Evolutionary conservation across 176 grass and related monocot genomes (phyloP), one percentile per base, ranked within the genome.

Genomic region (Eremochloa ophiuroides): DNA sequence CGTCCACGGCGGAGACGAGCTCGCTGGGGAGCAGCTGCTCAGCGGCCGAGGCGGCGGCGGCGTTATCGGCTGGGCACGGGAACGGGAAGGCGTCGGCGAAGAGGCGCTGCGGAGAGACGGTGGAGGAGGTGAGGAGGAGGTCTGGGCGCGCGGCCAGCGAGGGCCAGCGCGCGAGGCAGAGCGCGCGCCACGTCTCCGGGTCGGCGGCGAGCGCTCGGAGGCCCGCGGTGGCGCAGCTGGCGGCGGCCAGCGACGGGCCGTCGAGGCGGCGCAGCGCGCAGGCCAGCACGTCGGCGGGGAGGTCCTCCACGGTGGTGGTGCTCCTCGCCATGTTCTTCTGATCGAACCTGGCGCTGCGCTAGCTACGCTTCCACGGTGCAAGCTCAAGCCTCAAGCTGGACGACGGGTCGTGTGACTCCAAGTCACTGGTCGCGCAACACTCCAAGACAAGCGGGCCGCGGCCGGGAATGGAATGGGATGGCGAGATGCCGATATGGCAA

Each of bases 21-120:
- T 83, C 80, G 26, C 11, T 62, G 26, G 59, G 25, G 26, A 29
- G 42, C 18, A 1, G 3, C 8, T 18, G n/a, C n/a, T n/a, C n/a
- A 10, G 17, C 34, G 3, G 34, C 34, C 34, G 51, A 26, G 7
- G 23, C 10, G 26, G 77, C 12, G 14, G 37, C 46, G 38, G 20
- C 10, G 17, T 3, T 5, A 47, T 17, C 16, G 4, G 17, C 8
- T 7, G 25, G 13, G 50, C 14, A 42, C 63, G 87, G 90, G 75
- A 83, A 89, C 38, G 87, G 84, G 76, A 77, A 84, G 66, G 80
- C 84, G 80, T 93, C 87, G 76, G 84, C 69, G 91, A 93, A 93
- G 87, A 93, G 81, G 59, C 65, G 76, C 43, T 44, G 91, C 2
- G 80, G 75, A 1, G 90, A 65, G 14, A 75, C 4, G 64, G 75